phyloP scores from a whole-genome alignment of 2,329 filamentous ascomycete genomes.

The Penicillium concentricum region DNA sequence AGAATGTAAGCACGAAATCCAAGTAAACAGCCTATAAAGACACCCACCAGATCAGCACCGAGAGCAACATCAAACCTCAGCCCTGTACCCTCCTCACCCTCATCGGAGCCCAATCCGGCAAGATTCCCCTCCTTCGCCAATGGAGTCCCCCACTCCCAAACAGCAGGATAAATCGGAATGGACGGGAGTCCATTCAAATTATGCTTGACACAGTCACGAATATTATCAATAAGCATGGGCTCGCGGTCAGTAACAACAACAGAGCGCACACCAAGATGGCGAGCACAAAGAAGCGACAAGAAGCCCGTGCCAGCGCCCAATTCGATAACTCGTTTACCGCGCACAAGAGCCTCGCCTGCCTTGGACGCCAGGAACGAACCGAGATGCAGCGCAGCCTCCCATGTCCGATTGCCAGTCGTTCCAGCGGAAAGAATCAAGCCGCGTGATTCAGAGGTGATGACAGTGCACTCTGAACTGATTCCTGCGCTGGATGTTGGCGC shows the following conservation, averaged over 20 bases:
- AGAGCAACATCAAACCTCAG: constrained; percentile 40
- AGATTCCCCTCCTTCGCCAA: constrained; percentile 18
- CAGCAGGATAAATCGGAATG: constrained; percentile 28
- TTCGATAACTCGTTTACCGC: constrained; percentile 59
- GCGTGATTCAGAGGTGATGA: constrained; percentile 53
- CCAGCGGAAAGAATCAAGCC: constrained; percentile 57
- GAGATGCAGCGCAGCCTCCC: constrained; percentile 67
- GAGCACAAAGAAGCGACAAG: constrained; percentile 62
- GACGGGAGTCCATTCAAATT: constrained; percentile 23
- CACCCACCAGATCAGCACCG: constrained; percentile 43
- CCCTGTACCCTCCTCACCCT: background rate
- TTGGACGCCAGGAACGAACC: constrained; percentile 56
- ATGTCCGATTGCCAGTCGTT: constrained; percentile 67
- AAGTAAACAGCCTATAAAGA: too few relatives aligned
- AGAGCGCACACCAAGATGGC: constrained; percentile 53
- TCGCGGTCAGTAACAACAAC: constrained; percentile 65
- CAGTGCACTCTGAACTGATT: constrained; percentile 18
- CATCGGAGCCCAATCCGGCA: constrained; percentile 1
- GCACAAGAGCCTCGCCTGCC: constrained; percentile 47
- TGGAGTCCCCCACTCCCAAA: constrained; percentile 45
- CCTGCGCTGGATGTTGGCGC: constrained; percentile 25
- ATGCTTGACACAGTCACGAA: constrained; percentile 41
- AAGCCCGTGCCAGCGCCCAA: constrained; percentile 68
- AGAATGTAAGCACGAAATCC: background rate
- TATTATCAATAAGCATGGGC: constrained; percentile 39